Evolutionary conservation across 108 stramenopile genomes (phyloP).

Genomic region (Nitzschia sp.): DNA sequence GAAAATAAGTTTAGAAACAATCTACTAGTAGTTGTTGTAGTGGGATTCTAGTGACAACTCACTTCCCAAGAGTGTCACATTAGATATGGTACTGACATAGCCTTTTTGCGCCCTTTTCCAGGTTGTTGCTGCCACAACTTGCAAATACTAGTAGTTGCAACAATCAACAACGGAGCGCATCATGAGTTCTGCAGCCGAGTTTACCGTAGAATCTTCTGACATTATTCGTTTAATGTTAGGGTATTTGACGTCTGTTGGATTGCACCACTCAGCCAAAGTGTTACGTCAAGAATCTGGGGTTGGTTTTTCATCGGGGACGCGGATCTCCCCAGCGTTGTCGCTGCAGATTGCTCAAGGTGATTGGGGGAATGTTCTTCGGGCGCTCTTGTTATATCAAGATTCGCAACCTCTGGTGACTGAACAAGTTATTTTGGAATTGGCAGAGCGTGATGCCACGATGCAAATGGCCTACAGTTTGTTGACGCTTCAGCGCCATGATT

Average conservation of each 20-base stretch:
- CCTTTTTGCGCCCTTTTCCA: too few species aligned
- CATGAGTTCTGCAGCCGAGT: constrained; percentile 15
- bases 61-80: too few species aligned
- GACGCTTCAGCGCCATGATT: constrained; percentile 22
- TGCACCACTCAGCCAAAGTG: constrained; percentile 48
- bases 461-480: constrained; percentile 27
- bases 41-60: too few species aligned
- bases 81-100: too few species aligned
- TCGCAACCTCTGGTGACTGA: constrained; percentile 19
- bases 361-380: constrained; percentile 60
- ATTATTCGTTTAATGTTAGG: constrained; percentile 58
- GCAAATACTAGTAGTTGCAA: not conserved
- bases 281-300: constrained; percentile 67
- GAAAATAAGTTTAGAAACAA: too few species aligned
- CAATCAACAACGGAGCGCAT: not conserved
- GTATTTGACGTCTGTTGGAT: constrained; percentile 59
- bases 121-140: too few species aligned
- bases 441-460: constrained; percentile 22
- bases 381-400: constrained; percentile 39
- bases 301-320: constrained; percentile 15
- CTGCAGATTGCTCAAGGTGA: constrained; percentile 40
- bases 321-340: not conserved
- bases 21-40: too few species aligned
- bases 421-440: constrained; percentile 41
- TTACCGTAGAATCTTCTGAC: constrained; percentile 54